Evolutionary conservation across 1,139 yeast species (phyloP).

Genomic region (Taphrina confusa): DNA sequence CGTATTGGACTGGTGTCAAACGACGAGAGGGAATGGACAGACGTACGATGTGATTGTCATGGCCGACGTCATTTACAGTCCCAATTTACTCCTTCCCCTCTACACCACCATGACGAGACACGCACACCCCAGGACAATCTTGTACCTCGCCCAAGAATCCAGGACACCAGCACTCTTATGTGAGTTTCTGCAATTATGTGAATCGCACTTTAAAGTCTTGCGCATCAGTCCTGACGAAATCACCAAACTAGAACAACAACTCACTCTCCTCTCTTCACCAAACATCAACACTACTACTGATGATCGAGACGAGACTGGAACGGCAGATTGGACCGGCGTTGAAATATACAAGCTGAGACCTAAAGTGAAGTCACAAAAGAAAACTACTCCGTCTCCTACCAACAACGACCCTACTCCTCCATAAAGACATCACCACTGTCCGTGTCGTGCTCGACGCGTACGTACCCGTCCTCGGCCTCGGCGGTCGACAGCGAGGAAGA

Average conservation of each 20-base stretch:
- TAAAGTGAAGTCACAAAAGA: neutral
- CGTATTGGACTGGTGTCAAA: neutral
- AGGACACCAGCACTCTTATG: constrained; percentile 7
- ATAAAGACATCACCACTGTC: constrained; percentile 17
- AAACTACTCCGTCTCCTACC: too few relatives aligned
- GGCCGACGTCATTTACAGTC: constrained; percentile 20
- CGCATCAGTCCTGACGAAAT: neutral
- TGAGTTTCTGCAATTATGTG: neutral
- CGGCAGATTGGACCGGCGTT: constrained; percentile 18
- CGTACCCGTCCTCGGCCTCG: neutral
- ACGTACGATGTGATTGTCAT: neutral
- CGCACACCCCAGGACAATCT: neutral
- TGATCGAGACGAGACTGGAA: neutral
- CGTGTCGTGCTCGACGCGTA: neutral
- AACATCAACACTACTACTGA: too few relatives aligned
- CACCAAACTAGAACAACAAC: neutral
- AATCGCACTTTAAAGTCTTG: neutral
- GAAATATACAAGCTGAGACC: constrained; percentile 3
- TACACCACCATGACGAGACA: neutral
- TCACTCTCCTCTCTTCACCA: too few relatives aligned
- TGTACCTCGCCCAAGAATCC: constrained; percentile 23
- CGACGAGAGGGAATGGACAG: too few relatives aligned
- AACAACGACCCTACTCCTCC: constrained; percentile 9
- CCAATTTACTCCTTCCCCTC: neutral
- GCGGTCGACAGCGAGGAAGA: too few relatives aligned